Evolutionary conservation across 352 stramenopile species (phyloP).

Genomic region (Pythium monospermum): DNA sequence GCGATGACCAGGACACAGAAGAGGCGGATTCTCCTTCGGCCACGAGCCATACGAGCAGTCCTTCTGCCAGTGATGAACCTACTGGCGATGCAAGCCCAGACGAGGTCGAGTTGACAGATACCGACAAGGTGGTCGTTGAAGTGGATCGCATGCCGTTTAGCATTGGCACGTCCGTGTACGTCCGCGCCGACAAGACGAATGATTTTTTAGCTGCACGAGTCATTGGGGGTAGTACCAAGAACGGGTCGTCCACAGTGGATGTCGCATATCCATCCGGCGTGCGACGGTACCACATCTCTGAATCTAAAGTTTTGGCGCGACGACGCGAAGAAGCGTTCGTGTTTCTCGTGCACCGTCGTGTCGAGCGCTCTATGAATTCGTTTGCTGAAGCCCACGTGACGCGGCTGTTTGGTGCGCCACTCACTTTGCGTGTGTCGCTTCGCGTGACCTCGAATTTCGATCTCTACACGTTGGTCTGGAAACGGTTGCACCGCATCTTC

Average conservation of each 20-base stretch:
- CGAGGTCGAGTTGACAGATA: no score
- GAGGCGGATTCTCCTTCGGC: slow-evolving; percentile 4
- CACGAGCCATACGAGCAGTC: slow-evolving; percentile 3
- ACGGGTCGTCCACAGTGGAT: slow-evolving; percentile 42
- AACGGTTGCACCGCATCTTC: slow-evolving; percentile 75
- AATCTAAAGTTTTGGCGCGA: slow-evolving; percentile 50
- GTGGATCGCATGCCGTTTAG: slow-evolving; percentile 19
- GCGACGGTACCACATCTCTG: slow-evolving; percentile 53
- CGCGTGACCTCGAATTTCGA: slow-evolving; percentile 58
- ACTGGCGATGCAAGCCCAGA: no score
- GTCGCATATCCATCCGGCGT: slow-evolving; percentile 58
- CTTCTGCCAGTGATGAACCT: slow-evolving; percentile 9
- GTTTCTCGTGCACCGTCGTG: slow-evolving; percentile 80
- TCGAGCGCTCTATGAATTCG: slow-evolving; percentile 71
- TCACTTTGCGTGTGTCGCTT: slow-evolving; percentile 70
- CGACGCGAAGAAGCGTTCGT: slow-evolving; percentile 53
- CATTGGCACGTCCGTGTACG: slow-evolving; percentile 52
- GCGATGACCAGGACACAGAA: background rate
- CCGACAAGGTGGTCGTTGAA: background rate
- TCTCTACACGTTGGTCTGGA: slow-evolving; percentile 77
- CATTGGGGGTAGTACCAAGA: slow-evolving; percentile 54
- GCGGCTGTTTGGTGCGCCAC: slow-evolving; percentile 69
- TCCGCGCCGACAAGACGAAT: slow-evolving; percentile 61
- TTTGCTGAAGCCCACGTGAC: slow-evolving; percentile 81
- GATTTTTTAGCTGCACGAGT: slow-evolving; percentile 55